phyloP scores from a whole-genome alignment of 1,284 basidiomycete species.

The Paramarasmius palmivorus region DNA sequence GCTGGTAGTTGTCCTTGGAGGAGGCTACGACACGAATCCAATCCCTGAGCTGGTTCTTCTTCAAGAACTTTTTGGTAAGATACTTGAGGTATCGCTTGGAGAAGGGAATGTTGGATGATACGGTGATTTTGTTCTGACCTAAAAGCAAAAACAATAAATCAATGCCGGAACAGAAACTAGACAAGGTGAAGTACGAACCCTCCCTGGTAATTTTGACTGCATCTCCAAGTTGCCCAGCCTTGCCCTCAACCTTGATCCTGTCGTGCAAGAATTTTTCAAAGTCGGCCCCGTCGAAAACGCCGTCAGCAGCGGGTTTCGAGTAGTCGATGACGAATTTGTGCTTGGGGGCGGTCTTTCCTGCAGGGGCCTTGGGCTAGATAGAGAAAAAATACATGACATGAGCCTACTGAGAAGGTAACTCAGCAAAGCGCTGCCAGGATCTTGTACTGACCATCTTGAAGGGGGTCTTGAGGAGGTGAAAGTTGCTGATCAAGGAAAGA shows the following conservation, averaged over 20 bases:
- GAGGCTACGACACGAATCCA: slow-evolving; percentile 91
- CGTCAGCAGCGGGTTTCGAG: slow-evolving; percentile 88
- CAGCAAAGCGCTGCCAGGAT: slow-evolving; percentile 77
- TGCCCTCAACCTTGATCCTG: slow-evolving; percentile 84
- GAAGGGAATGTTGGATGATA: slow-evolving; percentile 82
- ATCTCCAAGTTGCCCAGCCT: slow-evolving; percentile 86
- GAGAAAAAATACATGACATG: slow-evolving; percentile 42
- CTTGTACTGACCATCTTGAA: slow-evolving; percentile 74
- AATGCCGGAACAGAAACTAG: slow-evolving; percentile 7
- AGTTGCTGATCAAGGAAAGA: slow-evolving; percentile 4
- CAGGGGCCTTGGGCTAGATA: slow-evolving; percentile 64
- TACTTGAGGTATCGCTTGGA: slow-evolving; percentile 95
- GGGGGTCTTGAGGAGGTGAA: slow-evolving; percentile 26
- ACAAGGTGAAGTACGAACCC: slow-evolving; percentile 49
- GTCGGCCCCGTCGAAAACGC: slow-evolving; percentile 88
- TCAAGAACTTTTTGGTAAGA: slow-evolving; percentile 95
- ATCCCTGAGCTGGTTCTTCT: slow-evolving; percentile 85
- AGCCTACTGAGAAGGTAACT: slow-evolving; percentile 92
- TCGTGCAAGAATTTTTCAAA: slow-evolving; percentile 95
- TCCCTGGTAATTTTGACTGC: slow-evolving; percentile 81
- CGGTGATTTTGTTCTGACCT: slow-evolving; percentile 78
- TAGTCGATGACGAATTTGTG: slow-evolving; percentile 96
- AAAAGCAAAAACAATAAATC: slow-evolving; percentile 7
- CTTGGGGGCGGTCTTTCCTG: slow-evolving; percentile 73
- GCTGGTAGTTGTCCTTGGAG: slow-evolving; percentile 86